Evolutionary conservation across 306 rosid species (phyloP).

Genomic region (Sicyos baderoa): DNA sequence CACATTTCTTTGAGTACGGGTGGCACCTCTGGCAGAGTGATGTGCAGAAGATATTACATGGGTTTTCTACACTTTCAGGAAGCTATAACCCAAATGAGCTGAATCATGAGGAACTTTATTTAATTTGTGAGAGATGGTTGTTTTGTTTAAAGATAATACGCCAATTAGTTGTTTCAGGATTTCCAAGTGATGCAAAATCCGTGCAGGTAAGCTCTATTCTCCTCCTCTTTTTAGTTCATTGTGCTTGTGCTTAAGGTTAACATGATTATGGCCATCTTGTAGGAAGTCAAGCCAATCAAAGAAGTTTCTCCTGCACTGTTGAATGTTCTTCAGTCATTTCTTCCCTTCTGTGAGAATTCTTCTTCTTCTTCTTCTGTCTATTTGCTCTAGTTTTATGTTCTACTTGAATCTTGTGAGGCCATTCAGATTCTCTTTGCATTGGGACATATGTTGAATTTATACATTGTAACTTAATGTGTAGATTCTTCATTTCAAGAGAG

Average conservation of each 20-base stretch:
- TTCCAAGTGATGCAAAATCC: constrained; percentile 82
- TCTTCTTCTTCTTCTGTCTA: constrained; percentile 10
- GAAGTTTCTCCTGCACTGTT: constrained; percentile 81
- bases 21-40: constrained; percentile 97
- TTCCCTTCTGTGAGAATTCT: constrained; percentile 74
- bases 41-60: constrained; percentile 65
- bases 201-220: constrained; percentile 50
- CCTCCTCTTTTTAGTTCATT: constrained; percentile 16
- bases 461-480: constrained; percentile 31
- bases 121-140: constrained; percentile 91
- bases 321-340: constrained; percentile 78
- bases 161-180: constrained; percentile 73
- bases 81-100: constrained; percentile 54
- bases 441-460: constrained; percentile 24
- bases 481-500: constrained; percentile 74
- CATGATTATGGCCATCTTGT: constrained; percentile 21
- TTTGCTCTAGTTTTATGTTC: constrained; percentile 9
- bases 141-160: constrained; percentile 80
- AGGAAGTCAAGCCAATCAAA: constrained; percentile 87
- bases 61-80: constrained; percentile 66
- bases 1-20: constrained; percentile 80
- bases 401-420: background rate
- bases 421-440: constrained; percentile 8
- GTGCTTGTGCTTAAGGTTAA: background rate
- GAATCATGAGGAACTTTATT: constrained; percentile 59